phyloP scores from a whole-genome alignment of 2,329 filamentous ascomycete species.

The Rhynchosporium secalis region DNA sequence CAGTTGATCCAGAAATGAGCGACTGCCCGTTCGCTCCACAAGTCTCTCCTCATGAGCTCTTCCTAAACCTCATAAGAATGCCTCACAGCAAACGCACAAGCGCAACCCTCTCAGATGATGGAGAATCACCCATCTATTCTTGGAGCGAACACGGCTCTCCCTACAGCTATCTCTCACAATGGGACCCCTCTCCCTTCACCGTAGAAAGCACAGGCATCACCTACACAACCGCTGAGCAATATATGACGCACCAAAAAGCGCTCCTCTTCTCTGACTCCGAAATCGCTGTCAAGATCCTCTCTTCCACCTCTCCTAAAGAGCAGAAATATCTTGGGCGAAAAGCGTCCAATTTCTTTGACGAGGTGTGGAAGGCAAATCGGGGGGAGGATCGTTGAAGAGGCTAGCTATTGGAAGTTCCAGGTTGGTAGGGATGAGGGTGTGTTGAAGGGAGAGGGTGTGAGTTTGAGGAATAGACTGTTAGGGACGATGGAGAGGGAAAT shows the following conservation, averaged over 20 bases:
- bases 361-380: constrained; percentile 53
- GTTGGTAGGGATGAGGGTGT: constrained; percentile 40
- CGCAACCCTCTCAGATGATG: neutral
- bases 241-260: constrained; percentile 53
- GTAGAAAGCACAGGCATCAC: constrained; percentile 39
- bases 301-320: constrained; percentile 46
- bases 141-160: constrained; percentile 23
- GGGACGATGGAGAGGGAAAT: constrained; percentile 60
- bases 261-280: constrained; percentile 49
- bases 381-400: constrained; percentile 55
- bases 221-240: constrained; percentile 56
- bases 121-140: constrained; percentile 27
- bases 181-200: constrained; percentile 55
- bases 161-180: constrained; percentile 62
- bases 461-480: constrained; percentile 51
- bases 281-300: constrained; percentile 51
- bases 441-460: constrained; percentile 14
- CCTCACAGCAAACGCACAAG: neutral
- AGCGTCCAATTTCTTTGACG: constrained; percentile 53
- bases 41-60: neutral
- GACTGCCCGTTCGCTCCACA: neutral
- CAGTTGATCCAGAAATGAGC: neutral
- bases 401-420: constrained; percentile 61
- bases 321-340: constrained; percentile 57
- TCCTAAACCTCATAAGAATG: neutral